Evolutionary conservation across 163 green algal species (phyloP), one percentile per base, ranked within the genome.

Genomic region (Chlorella variabilis): DNA sequence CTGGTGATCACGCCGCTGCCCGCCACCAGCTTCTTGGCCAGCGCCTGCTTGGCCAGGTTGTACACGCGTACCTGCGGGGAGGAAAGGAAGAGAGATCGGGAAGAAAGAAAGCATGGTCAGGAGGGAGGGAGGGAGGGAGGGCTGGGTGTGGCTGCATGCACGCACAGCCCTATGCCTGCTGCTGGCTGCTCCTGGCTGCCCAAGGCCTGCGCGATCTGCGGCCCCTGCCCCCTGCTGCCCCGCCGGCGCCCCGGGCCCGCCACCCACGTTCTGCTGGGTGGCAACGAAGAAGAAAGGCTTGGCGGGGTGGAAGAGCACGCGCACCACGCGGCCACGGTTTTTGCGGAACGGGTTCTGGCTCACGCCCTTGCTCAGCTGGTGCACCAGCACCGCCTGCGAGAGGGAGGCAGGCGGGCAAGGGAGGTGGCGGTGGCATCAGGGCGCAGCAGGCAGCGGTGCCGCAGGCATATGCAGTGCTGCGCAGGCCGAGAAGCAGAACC

Each of bases 201-300:
- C n/a, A n/a, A n/a, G n/a, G n/a, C n/a, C n/a, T n/a, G n/a, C n/a
- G n/a, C n/a, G n/a, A n/a, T n/a, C n/a, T n/a, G n/a, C n/a, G 65
- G 51, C 15, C 9, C 15, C 13, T n/a, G 51, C 51, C 15, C 51
- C 7, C 4, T n/a, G 9, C 15, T 62, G 15, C 15, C 9, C 9
- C 7, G 51, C 15, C 15, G 20, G 51, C 18, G 25, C 4, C 9
- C 51, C 13, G 20, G 7, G 51, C 5, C 9, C 51, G 25, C 20
- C 7, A 15, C 18, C 68, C 82, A 94, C 94, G 75, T 95, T 88
- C 77, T 96, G 97, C 80, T 98, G 89, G 6, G 92, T 95, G 58
- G 94, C 95, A 63, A 99, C 95, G 42, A 98, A 98, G 82, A 99
- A 95, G 88, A 98, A 95, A 38, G 96, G 95, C 85, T 97, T 97